phyloP scores from a whole-genome alignment of 2,329 filamentous ascomycete genomes.

The Didymella pinodella region DNA sequence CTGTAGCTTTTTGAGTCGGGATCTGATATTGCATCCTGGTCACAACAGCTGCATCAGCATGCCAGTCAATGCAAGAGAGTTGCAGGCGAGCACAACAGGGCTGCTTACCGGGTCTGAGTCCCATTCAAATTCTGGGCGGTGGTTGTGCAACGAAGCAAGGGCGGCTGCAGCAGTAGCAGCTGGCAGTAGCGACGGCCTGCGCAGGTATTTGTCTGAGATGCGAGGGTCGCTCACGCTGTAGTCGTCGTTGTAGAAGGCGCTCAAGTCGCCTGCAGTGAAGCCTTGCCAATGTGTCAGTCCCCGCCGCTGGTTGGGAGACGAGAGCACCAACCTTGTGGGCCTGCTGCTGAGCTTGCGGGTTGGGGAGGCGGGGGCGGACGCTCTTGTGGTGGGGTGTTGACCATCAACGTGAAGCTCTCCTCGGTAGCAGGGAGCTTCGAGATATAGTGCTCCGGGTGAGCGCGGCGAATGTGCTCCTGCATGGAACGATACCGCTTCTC shows the following conservation, averaged over 20 bases:
- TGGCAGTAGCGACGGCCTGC: conserved; percentile 68
- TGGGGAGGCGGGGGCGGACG: conserved; percentile 64
- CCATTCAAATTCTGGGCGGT: conserved; percentile 71
- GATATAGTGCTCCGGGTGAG: conserved; percentile 96
- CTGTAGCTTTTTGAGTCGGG: conserved; percentile 49
- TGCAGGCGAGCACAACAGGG: conserved; percentile 18
- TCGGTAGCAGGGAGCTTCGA: conserved; percentile 97
- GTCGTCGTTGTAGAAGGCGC: conserved; percentile 72
- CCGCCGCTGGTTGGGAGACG: conserved; percentile 42
- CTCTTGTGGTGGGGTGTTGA: conserved; percentile 84
- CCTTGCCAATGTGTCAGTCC: conserved; percentile 49
- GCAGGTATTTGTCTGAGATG: conserved; percentile 72
- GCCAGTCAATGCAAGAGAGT: conserved; percentile 15
- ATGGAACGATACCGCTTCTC: conserved; percentile 97
- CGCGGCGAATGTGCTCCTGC: conserved; percentile 98
- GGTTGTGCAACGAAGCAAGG: conserved; percentile 82
- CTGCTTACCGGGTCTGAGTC: conserved; percentile 48
- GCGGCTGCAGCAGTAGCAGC: conserved; percentile 83
- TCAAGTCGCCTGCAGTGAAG: conserved; percentile 65
- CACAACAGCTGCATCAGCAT: conserved; percentile 35
- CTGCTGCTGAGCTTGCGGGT: conserved; percentile 50
- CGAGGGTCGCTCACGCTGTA: conserved; percentile 72
- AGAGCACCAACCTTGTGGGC: conserved; percentile 43
- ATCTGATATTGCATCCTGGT: conserved; percentile 50
- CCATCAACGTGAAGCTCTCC: conserved; percentile 95